These are phyloP conservation scores for Pelargonium nanum DNA, from an alignment of 345 rosid species.

Conservation along the genomic window DNA sequence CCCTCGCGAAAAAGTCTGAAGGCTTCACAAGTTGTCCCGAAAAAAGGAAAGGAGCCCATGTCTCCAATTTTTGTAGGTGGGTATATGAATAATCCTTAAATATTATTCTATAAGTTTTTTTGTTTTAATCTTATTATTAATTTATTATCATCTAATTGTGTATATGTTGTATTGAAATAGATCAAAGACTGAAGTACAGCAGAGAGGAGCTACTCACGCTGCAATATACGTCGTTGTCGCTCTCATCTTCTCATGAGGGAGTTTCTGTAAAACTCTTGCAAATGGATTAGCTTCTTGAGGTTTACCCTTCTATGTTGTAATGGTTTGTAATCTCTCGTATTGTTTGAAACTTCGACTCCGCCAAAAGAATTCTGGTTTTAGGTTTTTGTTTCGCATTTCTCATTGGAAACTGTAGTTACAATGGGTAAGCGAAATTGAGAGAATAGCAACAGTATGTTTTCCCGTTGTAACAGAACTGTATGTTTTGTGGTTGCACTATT, in stretches of 20 bases:
- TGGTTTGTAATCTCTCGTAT: neutral
- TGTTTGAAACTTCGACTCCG: neutral
- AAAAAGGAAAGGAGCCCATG: slow-evolving; percentile 16
- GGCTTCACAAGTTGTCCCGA: slow-evolving; percentile 11
- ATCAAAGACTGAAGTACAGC: slow-evolving; percentile 61
- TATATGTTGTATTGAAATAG: slow-evolving; percentile 19
- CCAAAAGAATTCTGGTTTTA: neutral
- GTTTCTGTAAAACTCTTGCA: neutral
- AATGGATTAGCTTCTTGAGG: neutral
- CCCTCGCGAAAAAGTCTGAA: slow-evolving; percentile 12
- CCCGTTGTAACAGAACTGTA: too few relatives aligned
- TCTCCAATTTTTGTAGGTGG: slow-evolving; percentile 32
- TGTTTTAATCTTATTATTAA: neutral
- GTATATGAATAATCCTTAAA: neutral
- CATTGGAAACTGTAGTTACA: too few relatives aligned
- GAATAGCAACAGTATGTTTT: too few relatives aligned
- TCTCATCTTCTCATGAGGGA: slow-evolving; percentile 8
- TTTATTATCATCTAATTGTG: slow-evolving; percentile 2
- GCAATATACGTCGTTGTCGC: slow-evolving; percentile 31
- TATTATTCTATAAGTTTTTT: neutral
- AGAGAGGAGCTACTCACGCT: slow-evolving; percentile 46
- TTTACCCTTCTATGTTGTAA: neutral
- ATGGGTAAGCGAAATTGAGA: too few relatives aligned
- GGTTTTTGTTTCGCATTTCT: too few relatives aligned
- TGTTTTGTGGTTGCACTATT: too few relatives aligned